Conservation (phyloP, 2,329 filamentous ascomycete species). For the Penicillium frequentans region DNA sequence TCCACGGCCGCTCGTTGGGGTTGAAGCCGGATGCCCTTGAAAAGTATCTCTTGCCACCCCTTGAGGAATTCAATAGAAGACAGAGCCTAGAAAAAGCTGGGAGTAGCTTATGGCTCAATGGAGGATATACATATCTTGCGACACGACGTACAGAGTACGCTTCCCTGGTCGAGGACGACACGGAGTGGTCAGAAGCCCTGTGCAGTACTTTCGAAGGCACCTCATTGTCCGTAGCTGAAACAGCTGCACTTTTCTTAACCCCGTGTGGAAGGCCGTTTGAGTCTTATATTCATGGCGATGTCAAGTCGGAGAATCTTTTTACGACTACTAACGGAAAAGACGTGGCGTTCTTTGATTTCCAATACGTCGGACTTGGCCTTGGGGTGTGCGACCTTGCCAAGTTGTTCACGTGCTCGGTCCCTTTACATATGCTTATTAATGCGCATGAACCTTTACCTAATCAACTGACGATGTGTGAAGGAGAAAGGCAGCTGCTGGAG, state of each 20-base stretch:
- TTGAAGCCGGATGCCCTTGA: constrained; percentile 27
- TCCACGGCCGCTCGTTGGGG: constrained; percentile 58
- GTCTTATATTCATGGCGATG: constrained; percentile 66
- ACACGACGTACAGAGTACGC: constrained; percentile 60
- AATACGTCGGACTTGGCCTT: constrained; percentile 64
- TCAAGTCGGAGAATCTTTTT: constrained; percentile 70
- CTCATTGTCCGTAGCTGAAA: constrained; percentile 49
- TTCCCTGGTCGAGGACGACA: constrained; percentile 49
- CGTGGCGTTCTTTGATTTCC: constrained; percentile 69
- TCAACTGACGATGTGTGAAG: constrained; percentile 50
- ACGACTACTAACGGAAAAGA: constrained; percentile 49
- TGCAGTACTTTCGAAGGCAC: constrained; percentile 37
- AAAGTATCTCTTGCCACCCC: constrained; percentile 48
- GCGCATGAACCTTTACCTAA: constrained; percentile 31
- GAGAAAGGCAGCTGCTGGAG: constrained; percentile 54
- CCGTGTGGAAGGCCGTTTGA: constrained; percentile 49
- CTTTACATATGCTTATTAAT: constrained; percentile 52
- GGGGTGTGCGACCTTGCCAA: constrained; percentile 68
- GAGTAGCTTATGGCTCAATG: constrained; percentile 60
- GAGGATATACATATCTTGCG: constrained; percentile 68
- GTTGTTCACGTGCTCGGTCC: constrained; percentile 66
- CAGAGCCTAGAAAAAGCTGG: constrained; percentile 20
- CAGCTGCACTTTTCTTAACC: constrained; percentile 53
- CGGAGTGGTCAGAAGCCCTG: constrained; percentile 57
- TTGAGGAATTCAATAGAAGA: constrained; percentile 51